Evolutionary conservation across 257 asterid species (phyloP).

Genomic region (Solanum corneliomulleri): DNA sequence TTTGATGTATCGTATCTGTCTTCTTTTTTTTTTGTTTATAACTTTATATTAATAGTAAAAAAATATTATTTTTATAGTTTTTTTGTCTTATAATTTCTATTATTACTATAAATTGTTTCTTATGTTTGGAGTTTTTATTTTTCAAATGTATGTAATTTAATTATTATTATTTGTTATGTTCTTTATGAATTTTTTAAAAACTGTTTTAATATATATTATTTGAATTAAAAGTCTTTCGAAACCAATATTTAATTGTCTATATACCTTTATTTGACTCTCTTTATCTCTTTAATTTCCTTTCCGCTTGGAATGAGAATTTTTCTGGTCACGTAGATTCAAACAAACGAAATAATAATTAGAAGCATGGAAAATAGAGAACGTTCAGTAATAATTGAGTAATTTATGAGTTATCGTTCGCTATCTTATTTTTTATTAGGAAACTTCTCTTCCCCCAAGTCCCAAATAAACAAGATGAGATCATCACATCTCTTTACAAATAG

Average conservation of each 20-base stretch:
- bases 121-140: neutral
- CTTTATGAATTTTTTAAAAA: neutral
- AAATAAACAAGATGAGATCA: neutral
- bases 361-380: neutral
- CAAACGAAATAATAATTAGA: neutral
- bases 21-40: too few relatives aligned
- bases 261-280: neutral
- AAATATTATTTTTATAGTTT: neutral
- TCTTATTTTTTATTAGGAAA: neutral
- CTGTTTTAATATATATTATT: neutral
- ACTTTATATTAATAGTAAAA: too few relatives aligned
- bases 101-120: neutral
- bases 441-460: neutral
- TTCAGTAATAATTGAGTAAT: neutral
- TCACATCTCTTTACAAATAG: neutral
- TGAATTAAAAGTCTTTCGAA: neutral
- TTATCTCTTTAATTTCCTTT: neutral
- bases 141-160: neutral
- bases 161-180: neutral
- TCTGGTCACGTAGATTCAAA: neutral
- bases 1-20: too few relatives aligned
- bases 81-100: neutral
- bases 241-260: neutral
- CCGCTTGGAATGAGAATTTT: neutral
- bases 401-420: neutral